Base-by-base conservation (phyloP, 2,329 filamentous ascomycete species). In the Aspergillus calidoustus region DNA sequence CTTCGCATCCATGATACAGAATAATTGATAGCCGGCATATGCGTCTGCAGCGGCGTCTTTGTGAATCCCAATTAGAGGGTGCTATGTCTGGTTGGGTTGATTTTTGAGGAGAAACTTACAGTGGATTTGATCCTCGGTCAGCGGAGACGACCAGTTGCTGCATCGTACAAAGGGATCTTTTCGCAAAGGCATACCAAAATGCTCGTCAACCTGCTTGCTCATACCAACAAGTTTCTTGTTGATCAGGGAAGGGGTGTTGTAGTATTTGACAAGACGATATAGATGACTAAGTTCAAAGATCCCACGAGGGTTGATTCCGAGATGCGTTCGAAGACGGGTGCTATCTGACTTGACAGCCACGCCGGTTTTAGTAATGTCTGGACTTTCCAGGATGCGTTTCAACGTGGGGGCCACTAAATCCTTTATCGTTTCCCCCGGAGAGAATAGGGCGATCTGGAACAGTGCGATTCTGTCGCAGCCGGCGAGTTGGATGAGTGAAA, bases 401-500 rank as follows among this genome's bases (percentile, higher is more conserved):
- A 97, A 83, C 0, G 87, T 85, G 0, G 91, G 90, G 1, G 89
- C 83, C n/a, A 93, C 83, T 28, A 94, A 80, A 23, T 89, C 84
- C 7, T 74, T 58, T 7, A 68, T 54, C 2, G 78, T 76, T 34
- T 76, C 78, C 8, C 64, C 70, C 3, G 80, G 75, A 2, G 80
- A 76, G 68, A 87, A 91, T 2, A 88, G 68, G 3, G 92, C 90
- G 56, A 97, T 76, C 67, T 97, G 94, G 67, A 97, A 93, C 0
- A 97, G 83, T 0, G 84, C 92, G 53, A 97, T 89, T 15, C 87
- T 89, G 64, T 89, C 86, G 48, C 91, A 86, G 62, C 87, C 91
- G 1, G 93, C 92, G 23, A 97, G 76, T 75, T 97, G 94, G 48
- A 97, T 89, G 43, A 97, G 77, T 0, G 91, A 93, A 7, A 96